Percentiles rank a stretch among this genome's conserved stretches.
Evolutionary conservation across 2,329 filamentous ascomycete genomes (phyloP).

Genomic region (Penicillium polonicum): DNA sequence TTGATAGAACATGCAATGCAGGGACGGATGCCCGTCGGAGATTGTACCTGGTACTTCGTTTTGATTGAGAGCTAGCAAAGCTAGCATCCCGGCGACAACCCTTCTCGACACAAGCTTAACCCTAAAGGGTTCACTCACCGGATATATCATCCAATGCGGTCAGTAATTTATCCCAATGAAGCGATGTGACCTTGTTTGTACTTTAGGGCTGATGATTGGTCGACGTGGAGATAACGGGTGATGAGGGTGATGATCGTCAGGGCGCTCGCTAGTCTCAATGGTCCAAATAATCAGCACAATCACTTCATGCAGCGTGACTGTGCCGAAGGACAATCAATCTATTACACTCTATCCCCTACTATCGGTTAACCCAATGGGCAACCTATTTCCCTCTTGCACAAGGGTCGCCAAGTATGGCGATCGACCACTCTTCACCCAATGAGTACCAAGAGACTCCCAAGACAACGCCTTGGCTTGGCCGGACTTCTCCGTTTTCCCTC

Average conservation of each 20-base stretch:
- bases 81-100: not conserved
- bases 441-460: conserved; percentile 7
- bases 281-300: not conserved
- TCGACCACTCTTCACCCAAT: conserved; percentile 20
- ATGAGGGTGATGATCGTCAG: conserved; percentile 25
- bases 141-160: conserved; percentile 12
- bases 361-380: conserved; percentile 2
- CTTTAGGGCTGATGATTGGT: conserved; percentile 17
- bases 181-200: conserved; percentile 22
- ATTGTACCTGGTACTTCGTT: not conserved
- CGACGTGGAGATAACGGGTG: conserved; percentile 16
- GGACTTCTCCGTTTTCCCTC: conserved; percentile 19
- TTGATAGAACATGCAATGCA: not conserved
- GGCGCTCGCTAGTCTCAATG: conserved; percentile 10
- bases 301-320: not conserved
- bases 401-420: conserved; percentile 15
- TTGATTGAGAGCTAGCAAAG: not conserved
- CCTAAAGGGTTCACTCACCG: conserved; percentile 6
- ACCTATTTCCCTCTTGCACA: not conserved
- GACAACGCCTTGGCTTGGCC: conserved; percentile 6
- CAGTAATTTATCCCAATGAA: not conserved
- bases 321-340: not conserved
- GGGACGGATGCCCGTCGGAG: conserved; percentile 11
- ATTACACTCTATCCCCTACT: not conserved
- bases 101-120: not conserved